phyloP scores from a whole-genome alignment of 2,329 filamentous ascomycete genomes.

The Tolypocladium tundrense region DNA sequence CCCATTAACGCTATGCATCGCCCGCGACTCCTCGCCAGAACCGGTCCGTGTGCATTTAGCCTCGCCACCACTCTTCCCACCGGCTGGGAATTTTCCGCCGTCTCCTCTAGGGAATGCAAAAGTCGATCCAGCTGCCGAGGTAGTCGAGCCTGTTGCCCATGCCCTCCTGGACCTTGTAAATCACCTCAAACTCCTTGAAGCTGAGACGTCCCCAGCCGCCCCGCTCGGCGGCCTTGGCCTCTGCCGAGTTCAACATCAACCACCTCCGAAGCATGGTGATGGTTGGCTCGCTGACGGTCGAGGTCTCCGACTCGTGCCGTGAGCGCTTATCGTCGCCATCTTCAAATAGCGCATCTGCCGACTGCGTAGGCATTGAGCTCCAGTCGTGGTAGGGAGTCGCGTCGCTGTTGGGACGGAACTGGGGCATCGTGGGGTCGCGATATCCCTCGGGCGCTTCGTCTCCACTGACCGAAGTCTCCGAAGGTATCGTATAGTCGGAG shows the following conservation, averaged over 20 bases:
- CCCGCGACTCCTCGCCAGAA: background rate
- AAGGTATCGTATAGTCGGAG: slow-evolving; percentile 1
- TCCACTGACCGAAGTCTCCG: slow-evolving; percentile 3
- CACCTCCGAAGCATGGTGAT: slow-evolving; percentile 31
- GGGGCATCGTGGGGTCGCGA: slow-evolving; percentile 55
- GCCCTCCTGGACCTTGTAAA: slow-evolving; percentile 59
- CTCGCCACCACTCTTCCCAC: background rate
- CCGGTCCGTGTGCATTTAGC: background rate
- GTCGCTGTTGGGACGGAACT: slow-evolving; percentile 51
- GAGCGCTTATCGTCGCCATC: background rate
- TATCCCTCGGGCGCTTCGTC: slow-evolving; percentile 14
- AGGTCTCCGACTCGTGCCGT: background rate
- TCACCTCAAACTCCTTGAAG: slow-evolving; percentile 69
- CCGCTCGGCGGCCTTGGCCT: slow-evolving; percentile 56
- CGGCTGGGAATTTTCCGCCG: background rate
- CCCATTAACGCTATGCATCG: background rate
- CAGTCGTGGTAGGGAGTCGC: slow-evolving; percentile 9
- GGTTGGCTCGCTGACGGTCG: slow-evolving; percentile 11
- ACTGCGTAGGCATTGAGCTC: background rate
- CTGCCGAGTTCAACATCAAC: slow-evolving; percentile 51
- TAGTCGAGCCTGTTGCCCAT: slow-evolving; percentile 61
- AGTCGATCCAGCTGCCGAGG: slow-evolving; percentile 84
- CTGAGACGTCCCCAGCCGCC: slow-evolving; percentile 74
- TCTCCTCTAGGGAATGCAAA: slow-evolving; percentile 48
- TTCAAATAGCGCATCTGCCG: background rate